Base-by-base conservation (phyloP, 805 yeast genomes). In the Candida silvicultrix region DNA sequence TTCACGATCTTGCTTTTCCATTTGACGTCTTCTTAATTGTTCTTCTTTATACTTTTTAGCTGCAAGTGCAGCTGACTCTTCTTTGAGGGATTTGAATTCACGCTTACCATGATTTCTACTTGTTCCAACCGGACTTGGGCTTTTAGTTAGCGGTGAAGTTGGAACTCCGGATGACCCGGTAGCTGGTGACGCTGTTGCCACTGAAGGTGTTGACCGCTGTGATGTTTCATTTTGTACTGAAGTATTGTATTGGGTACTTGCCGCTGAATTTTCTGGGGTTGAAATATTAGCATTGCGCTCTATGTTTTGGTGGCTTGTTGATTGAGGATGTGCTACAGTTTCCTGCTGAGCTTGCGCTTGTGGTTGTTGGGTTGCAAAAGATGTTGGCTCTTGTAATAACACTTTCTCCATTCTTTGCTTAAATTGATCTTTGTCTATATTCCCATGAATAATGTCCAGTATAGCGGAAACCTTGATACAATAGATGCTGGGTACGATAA, bases 401-500 rank as follows among this genome's bases (percentile, higher is more conserved):
- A 49, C 54, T 35, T 47, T 57, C 29, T 44, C 47, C 38, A 65
- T 50, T 37, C 65, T 59, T 35, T 45, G 42, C 19, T 53, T 59
- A 42, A 74, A 65, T 28, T 52, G 57, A 5, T 50, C 60, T 18
- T 45, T 48, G 10, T 59, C 39, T 2, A 64, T 52, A 2, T 63
- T 68, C 6, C 64, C 70, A 9, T 64, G 62, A 11, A 80, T 62
- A 2, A 69, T 53, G 40, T 73, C 79, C 31, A 75, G 49, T 5
- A 80, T 66, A 36, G 65, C 58, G 7, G 83, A 80, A 11, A 67
- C 63, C 31, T 60, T 64, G n/a, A 85, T 68, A 14, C 83, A 64
- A 55, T 77, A 73, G 21, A 83, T 64, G 50, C 85, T 72, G 2
- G 90, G 90, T 3, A 73, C 68, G 0, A 54, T 56, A 8, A 73